Evolutionary conservation across 345 rosid species (phyloP).

Genomic region (Lumnitzera littorea): DNA sequence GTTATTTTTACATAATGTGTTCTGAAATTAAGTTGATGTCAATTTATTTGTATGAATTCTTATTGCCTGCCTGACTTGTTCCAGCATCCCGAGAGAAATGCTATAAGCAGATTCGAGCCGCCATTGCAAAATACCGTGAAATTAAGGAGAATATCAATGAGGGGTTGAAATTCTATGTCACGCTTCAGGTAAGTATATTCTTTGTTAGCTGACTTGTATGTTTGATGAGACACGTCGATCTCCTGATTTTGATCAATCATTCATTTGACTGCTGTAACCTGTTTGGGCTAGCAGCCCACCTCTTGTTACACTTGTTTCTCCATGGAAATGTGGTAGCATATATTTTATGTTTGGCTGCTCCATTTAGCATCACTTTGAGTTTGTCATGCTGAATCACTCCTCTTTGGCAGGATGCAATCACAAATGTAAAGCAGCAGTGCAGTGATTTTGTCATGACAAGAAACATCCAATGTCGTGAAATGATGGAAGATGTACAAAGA

Average conservation of each 20-base stretch:
- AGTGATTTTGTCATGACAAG: constrained; percentile 98
- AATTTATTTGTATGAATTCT: background rate
- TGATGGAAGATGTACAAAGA: constrained; percentile 96
- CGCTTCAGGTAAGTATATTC: constrained; percentile 69
- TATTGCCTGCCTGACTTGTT: constrained; percentile 6
- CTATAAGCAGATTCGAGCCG: constrained; percentile 91
- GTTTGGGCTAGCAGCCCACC: background rate
- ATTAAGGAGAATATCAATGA: constrained; percentile 93
- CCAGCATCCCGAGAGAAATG: constrained; percentile 89
- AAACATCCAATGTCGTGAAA: constrained; percentile 92
- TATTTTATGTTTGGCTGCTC: no score
- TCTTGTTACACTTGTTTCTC: no score
- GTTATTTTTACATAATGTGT: no score
- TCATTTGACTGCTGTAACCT: background rate
- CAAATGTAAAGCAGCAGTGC: constrained; percentile 93
- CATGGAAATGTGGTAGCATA: no score
- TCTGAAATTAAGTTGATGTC: background rate
- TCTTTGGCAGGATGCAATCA: constrained; percentile 74
- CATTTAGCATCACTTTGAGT: no score
- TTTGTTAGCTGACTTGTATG: constrained; percentile 1
- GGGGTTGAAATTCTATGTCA: constrained; percentile 93
- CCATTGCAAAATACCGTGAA: constrained; percentile 78
- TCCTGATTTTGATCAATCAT: background rate
- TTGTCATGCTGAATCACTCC: constrained; percentile 1
- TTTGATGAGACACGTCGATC: background rate